Conservation (phyloP, 371 early-diverging fungal genomes). For the Blyttiomyces sp. region DNA sequence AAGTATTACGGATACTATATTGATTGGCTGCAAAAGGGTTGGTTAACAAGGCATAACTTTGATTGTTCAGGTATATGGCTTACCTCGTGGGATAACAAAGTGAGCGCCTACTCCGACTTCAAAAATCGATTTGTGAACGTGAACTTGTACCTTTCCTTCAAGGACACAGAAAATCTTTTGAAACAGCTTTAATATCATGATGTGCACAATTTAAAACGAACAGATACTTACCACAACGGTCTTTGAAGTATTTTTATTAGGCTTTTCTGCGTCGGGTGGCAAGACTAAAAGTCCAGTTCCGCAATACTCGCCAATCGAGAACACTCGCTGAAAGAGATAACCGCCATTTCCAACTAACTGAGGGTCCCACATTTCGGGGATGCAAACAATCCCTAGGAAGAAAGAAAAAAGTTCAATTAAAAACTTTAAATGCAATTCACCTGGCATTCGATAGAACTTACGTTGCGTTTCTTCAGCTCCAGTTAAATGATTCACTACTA, state of each 20-base stretch:
- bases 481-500: slow-evolving; percentile 2
- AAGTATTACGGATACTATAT: slow-evolving; percentile 34
- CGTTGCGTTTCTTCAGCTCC: background rate
- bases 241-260: slow-evolving; percentile 34
- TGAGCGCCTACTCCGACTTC: slow-evolving; percentile 28
- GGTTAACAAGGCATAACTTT: too few relatives aligned
- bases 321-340: slow-evolving; percentile 43
- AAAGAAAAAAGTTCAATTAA: too few relatives aligned
- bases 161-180: slow-evolving; percentile 37
- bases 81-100: slow-evolving; percentile 50
- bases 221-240: slow-evolving; percentile 44
- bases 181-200: background rate
- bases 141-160: slow-evolving; percentile 32
- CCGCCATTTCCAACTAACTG: slow-evolving; percentile 20
- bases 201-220: too few relatives aligned
- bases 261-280: slow-evolving; percentile 38
- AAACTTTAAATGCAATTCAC: background rate
- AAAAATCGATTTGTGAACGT: slow-evolving; percentile 35
- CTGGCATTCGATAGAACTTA: background rate
- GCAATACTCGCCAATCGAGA: slow-evolving; percentile 37
- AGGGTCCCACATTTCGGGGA: slow-evolving; percentile 29
- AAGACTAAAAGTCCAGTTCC: slow-evolving; percentile 40
- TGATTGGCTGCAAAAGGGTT: slow-evolving; percentile 34
- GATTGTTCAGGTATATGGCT: too few relatives aligned
- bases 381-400: slow-evolving; percentile 26